Evolutionary conservation across 148 eudicot genomes (phyloP).

Genomic region (Heliosperma pusillum): DNA sequence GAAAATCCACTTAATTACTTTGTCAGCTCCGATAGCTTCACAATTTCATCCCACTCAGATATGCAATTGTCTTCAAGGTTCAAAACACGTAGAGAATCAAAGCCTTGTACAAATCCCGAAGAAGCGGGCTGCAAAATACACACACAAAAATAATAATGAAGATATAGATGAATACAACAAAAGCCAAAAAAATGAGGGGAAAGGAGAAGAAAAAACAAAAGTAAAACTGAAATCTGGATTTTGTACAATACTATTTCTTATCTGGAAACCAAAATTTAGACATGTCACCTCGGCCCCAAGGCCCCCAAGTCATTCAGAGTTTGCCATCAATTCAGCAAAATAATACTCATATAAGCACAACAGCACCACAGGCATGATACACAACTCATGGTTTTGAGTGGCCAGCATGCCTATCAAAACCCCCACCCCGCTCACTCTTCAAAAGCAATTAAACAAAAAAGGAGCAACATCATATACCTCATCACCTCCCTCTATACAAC

Average conservation of each 20-base stretch:
- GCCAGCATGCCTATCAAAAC: neutral
- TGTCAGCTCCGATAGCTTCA: conserved; percentile 62
- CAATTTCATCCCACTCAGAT: conserved; percentile 76
- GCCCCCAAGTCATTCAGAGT: neutral
- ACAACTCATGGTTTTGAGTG: neutral
- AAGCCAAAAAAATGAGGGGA: neutral
- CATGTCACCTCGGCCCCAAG: too few relatives aligned
- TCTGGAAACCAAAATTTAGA: neutral
- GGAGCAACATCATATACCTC: neutral
- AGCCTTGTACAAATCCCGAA: conserved; percentile 61
- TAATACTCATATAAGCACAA: neutral
- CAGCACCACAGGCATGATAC: neutral
- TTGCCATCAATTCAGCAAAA: neutral
- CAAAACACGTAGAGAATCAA: conserved; percentile 58
- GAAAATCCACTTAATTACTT: conserved; percentile 31
- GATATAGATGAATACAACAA: neutral
- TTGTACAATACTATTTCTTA: neutral
- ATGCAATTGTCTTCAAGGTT: conserved; percentile 81
- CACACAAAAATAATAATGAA: neutral
- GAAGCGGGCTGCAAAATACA: conserved; percentile 46
- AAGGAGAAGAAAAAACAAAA: neutral
- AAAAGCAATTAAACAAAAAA: neutral
- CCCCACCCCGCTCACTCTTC: neutral
- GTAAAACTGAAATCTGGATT: neutral
- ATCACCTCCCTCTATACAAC: too few relatives aligned